Evolutionary conservation across 2,329 filamentous ascomycete genomes (phyloP).

Genomic region (Alternaria sp.): DNA sequence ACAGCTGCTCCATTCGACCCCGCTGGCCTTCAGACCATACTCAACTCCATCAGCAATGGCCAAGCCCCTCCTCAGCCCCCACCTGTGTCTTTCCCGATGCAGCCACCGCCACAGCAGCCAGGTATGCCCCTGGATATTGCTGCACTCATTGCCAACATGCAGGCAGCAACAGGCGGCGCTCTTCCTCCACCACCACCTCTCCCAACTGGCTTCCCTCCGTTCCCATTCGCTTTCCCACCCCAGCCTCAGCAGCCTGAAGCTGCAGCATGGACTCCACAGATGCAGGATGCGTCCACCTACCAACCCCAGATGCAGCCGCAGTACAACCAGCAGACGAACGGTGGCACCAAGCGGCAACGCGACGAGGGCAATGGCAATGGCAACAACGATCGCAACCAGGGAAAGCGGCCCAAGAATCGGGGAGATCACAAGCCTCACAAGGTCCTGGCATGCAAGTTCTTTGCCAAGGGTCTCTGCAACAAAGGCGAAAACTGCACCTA

Average conservation of each 20-base stretch:
- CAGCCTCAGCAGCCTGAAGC: conserved; percentile 17
- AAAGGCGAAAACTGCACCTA: conserved; percentile 78
- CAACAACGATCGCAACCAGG: conserved; percentile 53
- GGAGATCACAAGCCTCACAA: conserved; percentile 42
- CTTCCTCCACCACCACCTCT: conserved; percentile 33
- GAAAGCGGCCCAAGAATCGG: conserved; percentile 54
- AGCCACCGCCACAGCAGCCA: conserved; percentile 21
- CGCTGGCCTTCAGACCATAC: conserved; percentile 35
- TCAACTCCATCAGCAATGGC: conserved; percentile 24
- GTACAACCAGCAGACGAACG: conserved; percentile 37
- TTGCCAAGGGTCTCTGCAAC: conserved; percentile 72
- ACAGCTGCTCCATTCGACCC: conserved; percentile 31
- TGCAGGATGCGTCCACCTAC: conserved; percentile 11
- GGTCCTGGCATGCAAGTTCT: conserved; percentile 68
- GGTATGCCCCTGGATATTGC: conserved; percentile 26
- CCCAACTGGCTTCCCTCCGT: conserved; percentile 27
- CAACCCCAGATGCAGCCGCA: conserved; percentile 19
- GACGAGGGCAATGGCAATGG: conserved; percentile 36
- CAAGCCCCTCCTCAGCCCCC: conserved; percentile 22
- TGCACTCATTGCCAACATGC: conserved; percentile 33
- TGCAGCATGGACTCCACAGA: conserved; percentile 21
- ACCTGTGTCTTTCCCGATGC: conserved; percentile 14
- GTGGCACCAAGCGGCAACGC: conserved; percentile 45
- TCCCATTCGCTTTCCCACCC: conserved; percentile 21
- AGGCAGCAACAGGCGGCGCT: conserved; percentile 21